A percentile compares a stretch with the other conserved stretches of the same genome.
phyloP scores from a whole-genome alignment of 306 rosid species.

The Canavalia ensiformis region DNA sequence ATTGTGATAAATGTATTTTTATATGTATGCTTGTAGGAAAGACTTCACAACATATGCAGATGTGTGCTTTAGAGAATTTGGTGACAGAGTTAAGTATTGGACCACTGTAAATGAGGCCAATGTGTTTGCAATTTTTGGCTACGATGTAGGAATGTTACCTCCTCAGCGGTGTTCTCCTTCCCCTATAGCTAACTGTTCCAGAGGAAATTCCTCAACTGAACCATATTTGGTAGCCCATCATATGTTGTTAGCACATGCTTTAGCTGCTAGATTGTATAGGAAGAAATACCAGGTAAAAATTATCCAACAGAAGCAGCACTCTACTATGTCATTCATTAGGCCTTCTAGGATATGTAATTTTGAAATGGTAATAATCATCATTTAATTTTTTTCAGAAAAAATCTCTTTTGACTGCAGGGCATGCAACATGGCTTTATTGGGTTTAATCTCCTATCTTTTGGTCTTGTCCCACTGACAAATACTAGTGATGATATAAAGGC shows the following conservation, averaged over 20 bases:
- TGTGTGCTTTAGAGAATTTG: conserved; percentile 64
- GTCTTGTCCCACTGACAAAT: conserved; percentile 59
- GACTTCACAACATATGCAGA: conserved; percentile 59
- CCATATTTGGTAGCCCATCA: conserved; percentile 62
- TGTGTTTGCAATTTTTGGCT: conserved; percentile 30
- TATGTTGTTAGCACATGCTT: conserved; percentile 58
- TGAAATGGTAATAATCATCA: not conserved
- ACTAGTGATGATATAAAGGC: conserved; percentile 61
- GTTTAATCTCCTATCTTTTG: conserved; percentile 50
- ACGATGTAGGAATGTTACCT: conserved; percentile 34
- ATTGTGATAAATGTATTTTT: conserved; percentile 8
- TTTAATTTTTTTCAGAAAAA: not conserved
- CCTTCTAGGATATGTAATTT: not conserved
- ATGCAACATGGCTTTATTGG: conserved; percentile 71
- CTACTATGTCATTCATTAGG: not conserved
- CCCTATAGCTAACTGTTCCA: conserved; percentile 41
- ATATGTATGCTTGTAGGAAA: conserved; percentile 43
- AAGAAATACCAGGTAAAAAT: conserved; percentile 55
- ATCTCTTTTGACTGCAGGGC: conserved; percentile 54
- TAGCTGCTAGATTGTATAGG: conserved; percentile 52
- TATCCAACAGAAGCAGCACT: not conserved
- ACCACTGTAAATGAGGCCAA: conserved; percentile 61
- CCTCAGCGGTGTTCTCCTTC: conserved; percentile 57
- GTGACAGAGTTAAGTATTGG: conserved; percentile 67
- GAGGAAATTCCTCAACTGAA: conserved; percentile 63